Evolutionary conservation across 352 stramenopile genomes (phyloP), one percentile per base, ranked within the genome.

Genomic region (Phytopythium chamaehyphon): DNA sequence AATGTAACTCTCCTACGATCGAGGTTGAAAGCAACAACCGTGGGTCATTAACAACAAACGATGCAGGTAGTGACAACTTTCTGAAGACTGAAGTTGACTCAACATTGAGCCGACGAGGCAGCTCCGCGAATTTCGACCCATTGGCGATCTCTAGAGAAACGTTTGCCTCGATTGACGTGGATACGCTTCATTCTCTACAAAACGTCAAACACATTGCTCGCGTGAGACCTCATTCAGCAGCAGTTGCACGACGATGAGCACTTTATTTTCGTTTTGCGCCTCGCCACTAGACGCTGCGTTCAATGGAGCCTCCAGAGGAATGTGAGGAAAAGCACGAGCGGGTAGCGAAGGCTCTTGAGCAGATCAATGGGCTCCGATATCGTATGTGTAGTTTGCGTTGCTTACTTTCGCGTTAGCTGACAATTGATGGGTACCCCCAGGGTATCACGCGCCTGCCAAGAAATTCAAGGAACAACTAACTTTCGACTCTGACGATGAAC

Each of bases 351-450:
- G 79, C 76, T 23, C 73, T 90, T 12, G 76, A 86, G 51, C 79
- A 90, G 54, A 67, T 87, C 62, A 90, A 90, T 44, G 73, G 62
- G 0, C 54, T 90, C 3, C 69, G 69, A 60, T 88, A 90, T 50
- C 72, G 79, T 88, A 62, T 23, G 68, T 21, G 23, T 49, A 12
- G 9, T 46, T 36, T 35, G n/a, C 38, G 28, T 15, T 22, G 39
- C 15, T 16, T 40, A n/a, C 3, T 14, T 45, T 12, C 14, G 16
- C 6, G 16, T 7, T 6, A 14, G 24, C 37, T 47, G 22, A 40
- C 15, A 18, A 11, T 2, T 11, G n/a, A n/a, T n/a, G n/a, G n/a
- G n/a, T n/a, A n/a, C n/a, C n/a, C n/a, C n/a, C 11, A 90, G 78
- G 76, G 6, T 90, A 90, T 51, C 59, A 83, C 14, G 55, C 62